Conservation (phyloP, 768 basidiomycete genomes). For the Crepidotus variabilis region DNA sequence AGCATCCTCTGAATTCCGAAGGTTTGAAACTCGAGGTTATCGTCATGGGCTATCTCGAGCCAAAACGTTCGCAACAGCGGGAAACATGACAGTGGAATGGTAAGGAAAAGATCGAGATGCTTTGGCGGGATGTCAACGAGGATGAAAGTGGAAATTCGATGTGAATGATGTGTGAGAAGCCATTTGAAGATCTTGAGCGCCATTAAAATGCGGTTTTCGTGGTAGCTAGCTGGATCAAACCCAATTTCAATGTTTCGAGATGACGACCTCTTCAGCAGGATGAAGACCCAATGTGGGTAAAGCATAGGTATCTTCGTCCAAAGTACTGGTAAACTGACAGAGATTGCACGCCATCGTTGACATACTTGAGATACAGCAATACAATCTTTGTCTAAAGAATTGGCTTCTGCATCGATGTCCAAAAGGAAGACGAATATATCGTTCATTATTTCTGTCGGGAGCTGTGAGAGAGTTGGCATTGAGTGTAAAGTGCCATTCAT, state of each 20-base stretch:
- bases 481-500: background rate
- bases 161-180: background rate
- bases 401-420: background rate
- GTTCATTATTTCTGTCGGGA: background rate
- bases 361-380: background rate
- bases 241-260: background rate
- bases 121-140: too few relatives aligned
- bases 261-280: background rate
- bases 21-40: background rate
- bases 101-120: too few relatives aligned
- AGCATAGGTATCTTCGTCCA: background rate
- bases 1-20: background rate
- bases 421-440: background rate
- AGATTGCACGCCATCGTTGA: background rate
- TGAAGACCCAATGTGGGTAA: background rate
- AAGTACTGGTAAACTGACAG: background rate
- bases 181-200: background rate
- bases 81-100: too few relatives aligned
- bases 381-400: background rate
- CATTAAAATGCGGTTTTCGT: background rate
- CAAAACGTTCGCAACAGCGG: background rate
- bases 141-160: too few relatives aligned
- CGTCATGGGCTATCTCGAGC: background rate
- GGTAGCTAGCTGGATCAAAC: background rate
- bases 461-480: background rate